Evolutionary conservation across 495 filamentous ascomycete species (phyloP).

Genomic region (Trichoderma virens): DNA sequence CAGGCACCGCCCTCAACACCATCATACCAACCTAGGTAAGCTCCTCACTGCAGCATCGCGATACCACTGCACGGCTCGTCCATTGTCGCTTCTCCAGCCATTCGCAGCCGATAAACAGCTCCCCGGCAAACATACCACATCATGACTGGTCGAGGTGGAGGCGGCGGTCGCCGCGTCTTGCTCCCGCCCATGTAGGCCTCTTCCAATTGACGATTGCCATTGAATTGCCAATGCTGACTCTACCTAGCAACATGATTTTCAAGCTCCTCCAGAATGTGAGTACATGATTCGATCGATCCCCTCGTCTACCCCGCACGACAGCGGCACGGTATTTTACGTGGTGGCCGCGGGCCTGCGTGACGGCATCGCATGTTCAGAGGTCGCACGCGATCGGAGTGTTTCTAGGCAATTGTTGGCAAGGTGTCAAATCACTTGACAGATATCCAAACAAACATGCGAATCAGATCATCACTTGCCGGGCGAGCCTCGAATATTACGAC

Average conservation of each 20-base stretch:
- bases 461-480: too few relatives aligned
- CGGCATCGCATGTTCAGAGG: not conserved
- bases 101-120: not conserved
- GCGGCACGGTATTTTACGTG: not conserved
- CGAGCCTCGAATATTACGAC: too few relatives aligned
- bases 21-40: not conserved
- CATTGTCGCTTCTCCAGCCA: not conserved
- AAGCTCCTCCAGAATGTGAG: slow-evolving; percentile 14
- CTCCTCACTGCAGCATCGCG: not conserved
- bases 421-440: too few relatives aligned
- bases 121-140: not conserved
- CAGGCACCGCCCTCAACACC: not conserved
- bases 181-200: slow-evolving; percentile 59
- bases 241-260: slow-evolving; percentile 13
- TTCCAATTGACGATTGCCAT: not conserved
- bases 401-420: not conserved
- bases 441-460: too few relatives aligned
- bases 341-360: not conserved
- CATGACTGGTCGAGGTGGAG: slow-evolving; percentile 76
- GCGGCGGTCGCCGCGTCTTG: slow-evolving; percentile 78
- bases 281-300: not conserved
- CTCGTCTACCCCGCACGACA: not conserved
- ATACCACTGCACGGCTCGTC: not conserved
- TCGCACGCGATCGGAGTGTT: not conserved
- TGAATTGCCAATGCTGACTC: not conserved